These are phyloP conservation scores for Ramaria sp. DNA, from an alignment of 768 basidiomycete genomes.

Conservation along the genomic window DNA sequence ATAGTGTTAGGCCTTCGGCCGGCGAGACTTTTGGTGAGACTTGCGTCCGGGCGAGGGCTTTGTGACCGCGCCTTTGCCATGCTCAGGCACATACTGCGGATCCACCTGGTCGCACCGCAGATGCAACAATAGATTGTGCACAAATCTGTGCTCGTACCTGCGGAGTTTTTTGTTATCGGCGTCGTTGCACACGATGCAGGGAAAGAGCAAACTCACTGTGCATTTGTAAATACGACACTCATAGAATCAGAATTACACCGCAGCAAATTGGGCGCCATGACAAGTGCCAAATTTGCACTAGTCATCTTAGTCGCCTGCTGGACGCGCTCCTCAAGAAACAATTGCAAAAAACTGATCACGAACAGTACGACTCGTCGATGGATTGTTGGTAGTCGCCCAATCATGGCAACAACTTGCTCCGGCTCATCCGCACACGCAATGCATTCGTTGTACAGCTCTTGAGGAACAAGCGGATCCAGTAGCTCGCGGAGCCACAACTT, in stretches of 20 bases:
- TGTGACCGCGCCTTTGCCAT: constrained; percentile 54
- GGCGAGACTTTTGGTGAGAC: constrained; percentile 2
- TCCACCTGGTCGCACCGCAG: constrained; percentile 71
- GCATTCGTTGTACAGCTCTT: constrained; percentile 87
- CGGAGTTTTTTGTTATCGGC: neutral
- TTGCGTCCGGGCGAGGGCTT: neutral
- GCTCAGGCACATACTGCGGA: constrained; percentile 61
- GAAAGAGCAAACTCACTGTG: constrained; percentile 48
- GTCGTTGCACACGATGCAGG: neutral
- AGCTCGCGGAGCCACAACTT: constrained; percentile 93
- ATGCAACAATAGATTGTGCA: constrained; percentile 73
- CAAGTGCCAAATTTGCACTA: constrained; percentile 73
- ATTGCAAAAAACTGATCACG: constrained; percentile 81
- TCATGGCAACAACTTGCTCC: constrained; percentile 58
- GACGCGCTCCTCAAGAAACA: constrained; percentile 73
- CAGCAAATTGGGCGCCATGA: constrained; percentile 87
- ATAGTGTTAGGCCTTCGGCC: neutral
- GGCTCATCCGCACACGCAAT: constrained; percentile 58
- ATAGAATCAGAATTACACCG: constrained; percentile 83
- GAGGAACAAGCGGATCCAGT: constrained; percentile 83
- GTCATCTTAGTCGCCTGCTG: constrained; percentile 81
- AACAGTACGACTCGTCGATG: constrained; percentile 82
- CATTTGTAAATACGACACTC: constrained; percentile 82
- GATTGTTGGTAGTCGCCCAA: constrained; percentile 70
- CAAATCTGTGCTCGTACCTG: constrained; percentile 83